Percentiles rank a stretch among this genome's conserved stretches.
These are phyloP conservation scores for Eimeria praecox DNA, from an alignment of 169 alveolate genomes.

Conservation along the genomic window DNA sequence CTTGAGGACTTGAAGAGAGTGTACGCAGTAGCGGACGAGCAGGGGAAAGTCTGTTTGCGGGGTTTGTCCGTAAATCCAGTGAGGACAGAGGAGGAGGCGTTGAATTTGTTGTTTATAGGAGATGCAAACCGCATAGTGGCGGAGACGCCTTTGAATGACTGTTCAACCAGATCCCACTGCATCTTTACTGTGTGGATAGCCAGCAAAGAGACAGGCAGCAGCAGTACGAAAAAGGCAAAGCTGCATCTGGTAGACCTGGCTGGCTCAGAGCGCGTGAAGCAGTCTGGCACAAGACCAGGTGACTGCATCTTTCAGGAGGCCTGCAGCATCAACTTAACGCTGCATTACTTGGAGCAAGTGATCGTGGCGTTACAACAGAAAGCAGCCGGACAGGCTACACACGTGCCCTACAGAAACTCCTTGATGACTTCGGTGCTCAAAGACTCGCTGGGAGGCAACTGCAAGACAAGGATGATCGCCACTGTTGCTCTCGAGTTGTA, in stretches of 20 bases:
- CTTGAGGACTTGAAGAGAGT: conserved; percentile 6
- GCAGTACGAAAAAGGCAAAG: conserved; percentile 91
- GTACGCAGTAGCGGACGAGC: conserved; percentile 88
- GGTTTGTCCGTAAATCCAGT: conserved; percentile 94
- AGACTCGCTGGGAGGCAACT: conserved; percentile 97
- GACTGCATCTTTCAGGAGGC: conserved; percentile 94
- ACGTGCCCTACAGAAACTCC: conserved; percentile 96
- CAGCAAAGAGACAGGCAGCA: conserved; percentile 81
- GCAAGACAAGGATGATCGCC: conserved; percentile 95
- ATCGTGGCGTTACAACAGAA: conserved; percentile 80
- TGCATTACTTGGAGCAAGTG: conserved; percentile 93
- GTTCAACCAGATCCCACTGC: conserved; percentile 97
- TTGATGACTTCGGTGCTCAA: conserved; percentile 96
- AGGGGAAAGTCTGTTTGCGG: conserved; percentile 92
- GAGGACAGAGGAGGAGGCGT: conserved; percentile 95
- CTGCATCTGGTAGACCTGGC: conserved; percentile 97
- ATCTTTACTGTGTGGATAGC: conserved; percentile 96
- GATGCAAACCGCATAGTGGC: conserved; percentile 97
- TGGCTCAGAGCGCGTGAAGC: conserved; percentile 96
- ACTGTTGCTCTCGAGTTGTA: conserved; percentile 91
- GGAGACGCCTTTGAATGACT: conserved; percentile 97
- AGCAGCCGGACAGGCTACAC: conserved; percentile 74
- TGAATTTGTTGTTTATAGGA: conserved; percentile 94
- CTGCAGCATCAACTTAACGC: conserved; percentile 92
- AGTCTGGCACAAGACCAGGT: conserved; percentile 90